Evolutionary conservation across 495 filamentous ascomycete genomes (phyloP).

Genomic region (Trichoderma erinaceum): DNA sequence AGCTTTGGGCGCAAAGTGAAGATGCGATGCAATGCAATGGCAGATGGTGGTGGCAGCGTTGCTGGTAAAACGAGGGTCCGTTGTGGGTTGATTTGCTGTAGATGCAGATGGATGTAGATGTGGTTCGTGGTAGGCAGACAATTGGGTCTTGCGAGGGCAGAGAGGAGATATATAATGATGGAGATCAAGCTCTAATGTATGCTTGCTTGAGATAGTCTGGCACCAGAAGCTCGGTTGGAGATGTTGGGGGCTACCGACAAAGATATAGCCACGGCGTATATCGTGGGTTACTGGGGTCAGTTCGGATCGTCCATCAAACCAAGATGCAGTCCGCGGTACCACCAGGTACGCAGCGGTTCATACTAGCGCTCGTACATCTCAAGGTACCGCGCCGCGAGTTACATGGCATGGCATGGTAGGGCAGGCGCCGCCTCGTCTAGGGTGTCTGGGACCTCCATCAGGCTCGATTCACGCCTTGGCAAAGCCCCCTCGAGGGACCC

Average conservation of each 20-base stretch:
- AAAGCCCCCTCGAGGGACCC: background rate
- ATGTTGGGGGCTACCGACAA: constrained; percentile 8
- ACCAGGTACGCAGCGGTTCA: background rate
- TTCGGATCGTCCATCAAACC: constrained; percentile 9
- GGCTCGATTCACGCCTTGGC: background rate
- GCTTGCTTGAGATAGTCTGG: background rate
- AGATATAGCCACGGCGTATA: constrained; percentile 7
- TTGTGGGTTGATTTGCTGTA: background rate
- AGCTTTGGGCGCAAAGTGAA: background rate
- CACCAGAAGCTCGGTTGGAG: constrained; percentile 6
- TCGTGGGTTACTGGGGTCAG: constrained; percentile 5
- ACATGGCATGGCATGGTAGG: background rate
- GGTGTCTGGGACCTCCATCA: background rate
- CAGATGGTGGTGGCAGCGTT: background rate
- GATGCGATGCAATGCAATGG: background rate
- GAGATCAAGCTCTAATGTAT: constrained; percentile 1
- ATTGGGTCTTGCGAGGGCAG: background rate
- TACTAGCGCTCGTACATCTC: constrained; percentile 2
- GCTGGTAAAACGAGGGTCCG: background rate
- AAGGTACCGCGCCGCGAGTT: background rate
- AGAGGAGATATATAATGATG: background rate
- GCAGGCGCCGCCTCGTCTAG: background rate
- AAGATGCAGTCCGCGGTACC: constrained; percentile 1
- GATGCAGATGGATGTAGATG: background rate
- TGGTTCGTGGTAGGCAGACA: background rate